phyloP scores from a whole-genome alignment of 371 early-diverging fungal genomes.

The Rhizopus sp. region DNA sequence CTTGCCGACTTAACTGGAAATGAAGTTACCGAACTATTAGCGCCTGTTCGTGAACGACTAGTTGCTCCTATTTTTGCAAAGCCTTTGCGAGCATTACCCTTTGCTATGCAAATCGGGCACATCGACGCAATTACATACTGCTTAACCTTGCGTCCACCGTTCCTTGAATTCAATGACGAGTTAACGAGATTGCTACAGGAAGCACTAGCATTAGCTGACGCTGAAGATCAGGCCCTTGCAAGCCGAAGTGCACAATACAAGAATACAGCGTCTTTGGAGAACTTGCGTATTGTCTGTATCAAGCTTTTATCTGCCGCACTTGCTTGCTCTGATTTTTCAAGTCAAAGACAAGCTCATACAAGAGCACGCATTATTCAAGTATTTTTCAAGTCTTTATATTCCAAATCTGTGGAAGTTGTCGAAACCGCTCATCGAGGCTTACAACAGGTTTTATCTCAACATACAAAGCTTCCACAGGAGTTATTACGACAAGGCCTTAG shows the following conservation, averaged over 20 bases:
- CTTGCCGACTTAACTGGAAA: conserved; percentile 78
- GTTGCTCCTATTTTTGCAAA: conserved; percentile 95
- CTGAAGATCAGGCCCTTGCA: conserved; percentile 95
- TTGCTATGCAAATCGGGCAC: conserved; percentile 96
- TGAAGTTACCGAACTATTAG: conserved; percentile 83
- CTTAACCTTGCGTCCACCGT: conserved; percentile 83
- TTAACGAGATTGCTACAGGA: conserved; percentile 89
- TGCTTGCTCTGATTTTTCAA: conserved; percentile 81
- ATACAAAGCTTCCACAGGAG: conserved; percentile 93
- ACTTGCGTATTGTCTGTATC: conserved; percentile 94
- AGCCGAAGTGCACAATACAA: conserved; percentile 85
- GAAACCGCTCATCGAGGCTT: conserved; percentile 93
- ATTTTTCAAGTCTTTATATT: conserved; percentile 98
- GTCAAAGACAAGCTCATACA: conserved; percentile 70
- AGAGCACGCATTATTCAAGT: conserved; percentile 94
- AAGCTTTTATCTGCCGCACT: conserved; percentile 93
- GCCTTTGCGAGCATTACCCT: conserved; percentile 94
- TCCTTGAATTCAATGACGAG: conserved; percentile 92
- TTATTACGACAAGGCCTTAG: conserved; percentile 93
- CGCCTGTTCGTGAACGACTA: conserved; percentile 84
- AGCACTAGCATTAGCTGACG: conserved; percentile 94
- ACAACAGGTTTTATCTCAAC: conserved; percentile 82
- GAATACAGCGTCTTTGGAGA: conserved; percentile 78
- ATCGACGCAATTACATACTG: conserved; percentile 98
- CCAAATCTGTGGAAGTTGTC: conserved; percentile 91